Evolutionary conservation across 768 basidiomycete genomes (phyloP).

Genomic region (Lanmaoa pseudosensibilis): DNA sequence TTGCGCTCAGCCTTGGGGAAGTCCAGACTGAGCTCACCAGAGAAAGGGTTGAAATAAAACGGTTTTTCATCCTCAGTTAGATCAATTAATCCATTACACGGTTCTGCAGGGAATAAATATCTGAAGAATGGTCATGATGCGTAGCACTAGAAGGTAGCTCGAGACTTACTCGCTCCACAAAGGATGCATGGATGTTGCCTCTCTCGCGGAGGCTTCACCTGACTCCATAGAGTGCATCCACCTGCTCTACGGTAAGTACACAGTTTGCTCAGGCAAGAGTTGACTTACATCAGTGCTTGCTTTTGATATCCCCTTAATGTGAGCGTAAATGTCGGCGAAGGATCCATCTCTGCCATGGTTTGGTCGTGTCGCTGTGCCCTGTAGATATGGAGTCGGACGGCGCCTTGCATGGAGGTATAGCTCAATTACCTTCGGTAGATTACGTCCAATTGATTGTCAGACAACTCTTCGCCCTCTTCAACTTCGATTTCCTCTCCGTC

Average conservation of each 20-base stretch:
- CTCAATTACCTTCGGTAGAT: slow-evolving; percentile 78
- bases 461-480: slow-evolving; percentile 80
- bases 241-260: slow-evolving; percentile 36
- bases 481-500: slow-evolving; percentile 83
- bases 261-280: not conserved
- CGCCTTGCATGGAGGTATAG: not conserved
- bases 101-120: slow-evolving; percentile 70
- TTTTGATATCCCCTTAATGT: slow-evolving; percentile 87
- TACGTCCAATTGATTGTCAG: slow-evolving; percentile 73
- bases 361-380: slow-evolving; percentile 86
- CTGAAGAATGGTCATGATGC: slow-evolving; percentile 38
- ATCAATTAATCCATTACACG: slow-evolving; percentile 62
- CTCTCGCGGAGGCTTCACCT: slow-evolving; percentile 66
- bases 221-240: slow-evolving; percentile 93
- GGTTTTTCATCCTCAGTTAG: slow-evolving; percentile 74
- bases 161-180: slow-evolving; percentile 84
- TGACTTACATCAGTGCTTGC: slow-evolving; percentile 74
- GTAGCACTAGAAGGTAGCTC: not conserved
- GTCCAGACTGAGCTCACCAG: slow-evolving; percentile 81
- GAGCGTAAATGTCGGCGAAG: slow-evolving; percentile 71
- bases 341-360: slow-evolving; percentile 77
- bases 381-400: slow-evolving; percentile 8
- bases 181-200: slow-evolving; percentile 81
- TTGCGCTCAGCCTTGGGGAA: slow-evolving; percentile 81
- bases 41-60: slow-evolving; percentile 91